phyloP scores from a whole-genome alignment of 2,329 filamentous ascomycete species.

The Fusarium fujikuroi region DNA sequence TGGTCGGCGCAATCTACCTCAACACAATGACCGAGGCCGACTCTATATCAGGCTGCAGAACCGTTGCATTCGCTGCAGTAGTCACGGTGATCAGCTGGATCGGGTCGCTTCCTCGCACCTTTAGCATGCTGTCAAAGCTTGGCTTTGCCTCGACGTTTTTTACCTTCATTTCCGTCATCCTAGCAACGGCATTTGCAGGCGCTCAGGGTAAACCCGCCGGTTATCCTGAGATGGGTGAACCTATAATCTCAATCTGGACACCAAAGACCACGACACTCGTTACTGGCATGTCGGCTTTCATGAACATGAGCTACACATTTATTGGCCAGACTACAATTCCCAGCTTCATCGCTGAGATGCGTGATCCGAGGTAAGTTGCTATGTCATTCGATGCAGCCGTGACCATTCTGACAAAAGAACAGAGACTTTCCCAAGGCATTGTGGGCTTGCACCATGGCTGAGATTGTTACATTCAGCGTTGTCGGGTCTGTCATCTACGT shows the following conservation, averaged over 20 bases:
- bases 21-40: conserved; percentile 84
- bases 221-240: conserved; percentile 69
- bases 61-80: conserved; percentile 80
- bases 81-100: conserved; percentile 79
- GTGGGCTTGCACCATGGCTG: conserved; percentile 87
- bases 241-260: conserved; percentile 74
- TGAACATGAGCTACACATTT: conserved; percentile 96
- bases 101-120: conserved; percentile 86
- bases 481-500: conserved; percentile 84
- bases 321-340: conserved; percentile 94
- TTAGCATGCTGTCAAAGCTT: conserved; percentile 79
- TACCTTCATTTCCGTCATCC: conserved; percentile 86
- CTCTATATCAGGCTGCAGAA: conserved; percentile 72
- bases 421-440: conserved; percentile 92
- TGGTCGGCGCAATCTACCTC: conserved; percentile 85
- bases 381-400: accelerated
- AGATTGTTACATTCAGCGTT: conserved; percentile 84
- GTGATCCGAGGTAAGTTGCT: conserved; percentile 60
- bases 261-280: conserved; percentile 80
- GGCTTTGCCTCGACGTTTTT: conserved; percentile 83
- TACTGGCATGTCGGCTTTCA: conserved; percentile 82
- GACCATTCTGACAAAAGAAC: background rate
- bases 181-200: conserved; percentile 85
- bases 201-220: conserved; percentile 78
- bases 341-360: conserved; percentile 96